phyloP scores from a whole-genome alignment of 31 red algal genomes.

The Bonnemaisonia californica region DNA sequence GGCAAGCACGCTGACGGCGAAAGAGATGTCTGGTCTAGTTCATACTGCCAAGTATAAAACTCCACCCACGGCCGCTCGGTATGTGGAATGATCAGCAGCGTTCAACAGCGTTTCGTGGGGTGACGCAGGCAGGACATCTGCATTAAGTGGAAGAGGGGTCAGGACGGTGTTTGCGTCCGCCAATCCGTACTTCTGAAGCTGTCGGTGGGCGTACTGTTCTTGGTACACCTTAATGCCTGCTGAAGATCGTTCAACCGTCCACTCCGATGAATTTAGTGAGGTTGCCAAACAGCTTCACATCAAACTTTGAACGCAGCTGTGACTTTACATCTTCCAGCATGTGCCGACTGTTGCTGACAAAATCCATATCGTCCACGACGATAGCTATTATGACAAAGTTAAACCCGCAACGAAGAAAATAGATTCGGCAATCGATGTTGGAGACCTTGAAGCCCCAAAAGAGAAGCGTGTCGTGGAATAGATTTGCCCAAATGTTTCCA shows the following conservation, averaged over 20 bases:
- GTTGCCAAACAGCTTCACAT: conserved; percentile 1
- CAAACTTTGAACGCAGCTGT: conserved; percentile 3
- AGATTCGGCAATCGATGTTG: no score
- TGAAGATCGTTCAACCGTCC: neutral
- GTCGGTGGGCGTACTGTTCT: neutral
- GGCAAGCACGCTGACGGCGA: neutral
- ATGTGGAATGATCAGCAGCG: neutral
- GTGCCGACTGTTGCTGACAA: neutral
- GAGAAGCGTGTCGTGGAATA: no score
- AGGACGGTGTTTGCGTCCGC: neutral
- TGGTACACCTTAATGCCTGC: conserved; percentile 3
- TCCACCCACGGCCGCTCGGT: neutral
- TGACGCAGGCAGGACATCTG: neutral
- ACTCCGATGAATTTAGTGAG: conserved; percentile 1
- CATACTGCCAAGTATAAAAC: conserved; percentile 14
- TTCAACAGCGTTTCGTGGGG: neutral
- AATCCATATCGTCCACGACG: conserved; percentile 4
- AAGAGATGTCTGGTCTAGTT: conserved; percentile 8
- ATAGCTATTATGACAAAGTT: neutral
- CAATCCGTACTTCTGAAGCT: neutral
- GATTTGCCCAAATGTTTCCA: no score
- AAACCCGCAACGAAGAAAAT: neutral
- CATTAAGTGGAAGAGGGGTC: conserved; percentile 11
- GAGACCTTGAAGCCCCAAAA: no score
- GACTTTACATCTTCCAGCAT: neutral